Evolutionary conservation across 805 yeast genomes (phyloP).

Genomic region (Zygoascus bituminiphila): DNA sequence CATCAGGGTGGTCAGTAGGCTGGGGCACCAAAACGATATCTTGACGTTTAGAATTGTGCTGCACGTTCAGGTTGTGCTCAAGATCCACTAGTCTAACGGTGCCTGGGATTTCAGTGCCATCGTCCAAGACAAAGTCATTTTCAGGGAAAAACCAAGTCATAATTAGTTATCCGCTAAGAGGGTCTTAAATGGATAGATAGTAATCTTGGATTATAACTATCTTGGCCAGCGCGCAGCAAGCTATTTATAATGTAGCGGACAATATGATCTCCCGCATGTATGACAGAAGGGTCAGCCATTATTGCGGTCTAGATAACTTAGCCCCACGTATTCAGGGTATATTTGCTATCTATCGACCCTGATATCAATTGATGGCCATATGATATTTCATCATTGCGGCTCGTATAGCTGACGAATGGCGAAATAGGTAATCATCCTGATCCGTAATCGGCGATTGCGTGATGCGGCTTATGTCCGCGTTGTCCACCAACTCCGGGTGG

Average conservation of each 20-base stretch:
- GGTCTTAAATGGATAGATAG: neutral
- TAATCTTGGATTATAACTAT: neutral
- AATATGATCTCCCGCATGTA: no score
- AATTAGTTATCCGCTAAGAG: neutral
- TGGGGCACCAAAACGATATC: conserved; percentile 52
- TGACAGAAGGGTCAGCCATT: no score
- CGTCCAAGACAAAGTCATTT: neutral
- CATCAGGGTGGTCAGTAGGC: conserved; percentile 62
- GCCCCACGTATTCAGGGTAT: neutral
- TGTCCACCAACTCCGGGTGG: neutral
- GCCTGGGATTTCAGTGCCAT: conserved; percentile 15
- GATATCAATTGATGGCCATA: neutral
- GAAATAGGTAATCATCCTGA: no score
- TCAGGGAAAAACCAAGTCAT: neutral
- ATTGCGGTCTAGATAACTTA: no score
- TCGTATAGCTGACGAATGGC: no score
- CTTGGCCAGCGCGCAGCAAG: neutral
- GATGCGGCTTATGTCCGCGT: neutral
- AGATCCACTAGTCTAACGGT: conserved; percentile 17
- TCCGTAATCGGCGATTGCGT: no score
- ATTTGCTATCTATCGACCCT: neutral
- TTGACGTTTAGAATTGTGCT: conserved; percentile 2
- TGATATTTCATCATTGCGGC: neutral
- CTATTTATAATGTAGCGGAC: no score
- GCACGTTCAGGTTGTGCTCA: neutral